A percentile compares a stretch with the other conserved stretches of the same genome.
Evolutionary conservation across 768 basidiomycete genomes (phyloP).

Genomic region (Xerocomellus dryophilus): DNA sequence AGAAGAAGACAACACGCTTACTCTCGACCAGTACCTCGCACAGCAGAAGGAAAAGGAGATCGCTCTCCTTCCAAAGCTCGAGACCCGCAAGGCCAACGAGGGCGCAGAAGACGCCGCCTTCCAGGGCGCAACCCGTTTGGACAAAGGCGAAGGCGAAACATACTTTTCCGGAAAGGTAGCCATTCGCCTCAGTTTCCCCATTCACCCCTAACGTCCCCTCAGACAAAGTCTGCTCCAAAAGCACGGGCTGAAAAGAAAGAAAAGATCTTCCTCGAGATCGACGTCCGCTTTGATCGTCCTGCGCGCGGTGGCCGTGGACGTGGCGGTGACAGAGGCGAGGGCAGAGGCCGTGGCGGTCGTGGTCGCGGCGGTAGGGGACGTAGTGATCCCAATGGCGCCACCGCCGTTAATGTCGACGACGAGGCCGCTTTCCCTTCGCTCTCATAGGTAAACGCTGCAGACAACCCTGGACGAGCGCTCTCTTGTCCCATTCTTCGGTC

Average conservation of each 20-base stretch:
- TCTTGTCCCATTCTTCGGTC: conserved; percentile 3
- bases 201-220: neutral
- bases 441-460: conserved; percentile 37
- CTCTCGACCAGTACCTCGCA: conserved; percentile 89
- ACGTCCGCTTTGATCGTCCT: conserved; percentile 83
- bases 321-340: conserved; percentile 47
- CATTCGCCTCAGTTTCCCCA: conserved; percentile 14
- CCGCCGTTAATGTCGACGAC: conserved; percentile 71
- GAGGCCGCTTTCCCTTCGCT: conserved; percentile 88
- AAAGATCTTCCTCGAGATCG: conserved; percentile 90
- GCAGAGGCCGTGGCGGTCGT: conserved; percentile 44
- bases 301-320: conserved; percentile 59
- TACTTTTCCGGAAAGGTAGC: conserved; percentile 90
- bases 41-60: conserved; percentile 65
- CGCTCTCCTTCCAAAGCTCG: conserved; percentile 69
- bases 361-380: conserved; percentile 43
- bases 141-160: conserved; percentile 62
- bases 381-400: conserved; percentile 40
- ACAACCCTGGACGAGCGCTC: conserved; percentile 1
- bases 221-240: conserved; percentile 70
- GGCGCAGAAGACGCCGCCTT: conserved; percentile 66
- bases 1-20: conserved; percentile 91
- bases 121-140: conserved; percentile 66
- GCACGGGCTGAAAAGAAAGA: conserved; percentile 77
- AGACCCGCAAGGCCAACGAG: conserved; percentile 74